Evolutionary conservation across 2,329 filamentous ascomycete species (phyloP), one percentile per base, ranked within the genome.

Genomic region (Monosporascus sp.): DNA sequence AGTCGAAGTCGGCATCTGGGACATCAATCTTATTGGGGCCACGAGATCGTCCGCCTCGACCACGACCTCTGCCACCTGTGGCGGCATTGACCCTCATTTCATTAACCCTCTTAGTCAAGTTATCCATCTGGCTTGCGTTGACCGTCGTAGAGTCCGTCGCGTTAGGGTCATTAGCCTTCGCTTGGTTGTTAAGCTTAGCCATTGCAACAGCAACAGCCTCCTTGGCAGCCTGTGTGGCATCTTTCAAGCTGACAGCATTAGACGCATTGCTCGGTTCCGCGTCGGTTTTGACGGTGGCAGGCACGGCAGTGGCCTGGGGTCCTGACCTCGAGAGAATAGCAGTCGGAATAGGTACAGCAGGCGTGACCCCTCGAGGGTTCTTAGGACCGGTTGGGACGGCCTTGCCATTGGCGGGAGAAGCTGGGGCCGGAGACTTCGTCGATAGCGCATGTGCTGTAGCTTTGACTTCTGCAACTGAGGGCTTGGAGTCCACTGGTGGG

Each of bases 1-100:
- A 99, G 66, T 99, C 93, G 63, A 92, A 99, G 67, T 97, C 94
- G 1, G 89, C 86, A 48, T 88, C 83, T 0, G 94, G 94, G 3
- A 99, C 89, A 51, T 96, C 92, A 35, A 97, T 84, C 73, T 90
- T 94, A 62, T 79, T 75, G 48, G 78, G 74, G 48, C 57, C 62
- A 40, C 64, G 37, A 24, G 69, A 70, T 37, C 77, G 74, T 1
- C 76, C 75, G 11, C 77, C 77, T 53, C 78, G 75, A 37, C 69
- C 71, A 48, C 72, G 72, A 24, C 74, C 75, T 50, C 78, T 72
- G 22, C 72, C 68, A n/a, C 77, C 75, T 20, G 75, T 71, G 7
- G 75, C 73, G 11, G 86, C 83, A 55, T 83, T 84, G 4, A 85
- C 74, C 54, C 87, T 80, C 87, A 92, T 90, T 64, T 91, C 87